Conservation (phyloP, 805 yeast species). For the Ogataea glucozyma region DNA sequence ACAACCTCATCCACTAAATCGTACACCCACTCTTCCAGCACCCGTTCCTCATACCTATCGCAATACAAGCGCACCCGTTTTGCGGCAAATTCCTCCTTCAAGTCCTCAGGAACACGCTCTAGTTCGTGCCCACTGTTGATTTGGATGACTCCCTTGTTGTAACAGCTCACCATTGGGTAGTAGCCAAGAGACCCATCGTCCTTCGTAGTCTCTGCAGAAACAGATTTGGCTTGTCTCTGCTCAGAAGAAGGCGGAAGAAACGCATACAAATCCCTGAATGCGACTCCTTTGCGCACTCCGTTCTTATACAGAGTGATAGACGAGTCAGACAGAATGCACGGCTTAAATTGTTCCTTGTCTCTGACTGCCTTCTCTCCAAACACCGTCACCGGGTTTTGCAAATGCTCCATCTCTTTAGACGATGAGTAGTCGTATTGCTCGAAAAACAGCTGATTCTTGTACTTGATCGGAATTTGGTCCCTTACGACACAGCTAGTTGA, state of each 20-base stretch:
- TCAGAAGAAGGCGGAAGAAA: slow-evolving; percentile 80
- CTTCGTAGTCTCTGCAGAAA: slow-evolving; percentile 32
- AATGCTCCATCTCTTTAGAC: slow-evolving; percentile 70
- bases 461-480: slow-evolving; percentile 86
- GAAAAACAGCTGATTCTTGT: slow-evolving; percentile 72
- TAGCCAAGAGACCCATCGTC: slow-evolving; percentile 91
- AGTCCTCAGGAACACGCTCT: slow-evolving; percentile 42
- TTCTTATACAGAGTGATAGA: slow-evolving; percentile 71
- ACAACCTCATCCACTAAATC: slow-evolving; percentile 86
- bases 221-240: slow-evolving; percentile 37
- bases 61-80: slow-evolving; percentile 50
- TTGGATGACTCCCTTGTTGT: slow-evolving; percentile 72
- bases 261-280: slow-evolving; percentile 67
- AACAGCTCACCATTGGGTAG: slow-evolving; percentile 86
- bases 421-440: slow-evolving; percentile 82
- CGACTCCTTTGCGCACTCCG: slow-evolving; percentile 65
- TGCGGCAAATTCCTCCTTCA: slow-evolving; percentile 26
- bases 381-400: slow-evolving; percentile 68
- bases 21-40: slow-evolving; percentile 79
- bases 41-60: slow-evolving; percentile 62
- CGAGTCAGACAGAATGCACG: slow-evolving; percentile 57
- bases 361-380: slow-evolving; percentile 67
- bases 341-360: slow-evolving; percentile 47
- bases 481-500: slow-evolving; percentile 51
- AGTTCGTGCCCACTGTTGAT: slow-evolving; percentile 71